A percentile compares a stretch with the other conserved stretches of the same genome.
These are phyloP conservation scores for Mycena capillaripes DNA, from an alignment of 768 basidiomycete genomes.

Conservation along the genomic window DNA sequence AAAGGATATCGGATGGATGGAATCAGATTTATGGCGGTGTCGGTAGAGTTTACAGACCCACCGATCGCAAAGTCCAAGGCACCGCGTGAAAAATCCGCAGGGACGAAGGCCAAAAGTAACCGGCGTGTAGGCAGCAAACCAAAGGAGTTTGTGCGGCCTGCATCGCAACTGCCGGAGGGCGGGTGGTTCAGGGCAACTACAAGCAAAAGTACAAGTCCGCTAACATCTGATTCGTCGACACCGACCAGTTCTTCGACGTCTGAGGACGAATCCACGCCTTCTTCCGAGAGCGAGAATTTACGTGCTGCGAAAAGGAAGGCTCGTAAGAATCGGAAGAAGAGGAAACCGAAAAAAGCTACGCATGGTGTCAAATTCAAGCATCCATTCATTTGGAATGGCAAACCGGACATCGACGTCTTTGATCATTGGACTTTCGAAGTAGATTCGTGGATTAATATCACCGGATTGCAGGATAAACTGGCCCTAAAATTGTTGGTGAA, in stretches of 20 bases:
- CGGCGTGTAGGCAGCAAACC: background rate
- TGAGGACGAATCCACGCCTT: background rate
- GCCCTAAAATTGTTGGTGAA: constrained; percentile 13
- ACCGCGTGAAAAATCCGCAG: too few relatives aligned
- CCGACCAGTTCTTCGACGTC: background rate
- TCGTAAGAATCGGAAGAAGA: background rate
- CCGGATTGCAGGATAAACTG: background rate
- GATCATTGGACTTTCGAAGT: constrained; percentile 19
- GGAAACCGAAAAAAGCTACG: background rate
- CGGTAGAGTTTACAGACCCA: background rate
- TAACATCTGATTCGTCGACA: background rate
- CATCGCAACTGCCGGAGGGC: constrained; percentile 8
- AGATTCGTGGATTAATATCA: constrained; percentile 7
- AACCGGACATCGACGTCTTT: constrained; percentile 11
- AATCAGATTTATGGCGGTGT: constrained; percentile 1
- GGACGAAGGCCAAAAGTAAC: background rate
- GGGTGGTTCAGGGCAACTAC: constrained; percentile 1
- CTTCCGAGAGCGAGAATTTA: background rate
- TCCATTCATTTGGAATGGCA: constrained; percentile 12
- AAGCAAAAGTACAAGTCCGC: background rate
- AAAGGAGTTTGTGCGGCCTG: background rate
- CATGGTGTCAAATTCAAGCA: background rate
- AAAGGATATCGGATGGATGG: background rate
- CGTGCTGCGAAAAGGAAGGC: background rate
- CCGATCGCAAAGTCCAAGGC: background rate